These are phyloP conservation scores for Globisporangium uncinulatum DNA, from an alignment of 352 stramenopile genomes.

Conservation along the genomic window DNA sequence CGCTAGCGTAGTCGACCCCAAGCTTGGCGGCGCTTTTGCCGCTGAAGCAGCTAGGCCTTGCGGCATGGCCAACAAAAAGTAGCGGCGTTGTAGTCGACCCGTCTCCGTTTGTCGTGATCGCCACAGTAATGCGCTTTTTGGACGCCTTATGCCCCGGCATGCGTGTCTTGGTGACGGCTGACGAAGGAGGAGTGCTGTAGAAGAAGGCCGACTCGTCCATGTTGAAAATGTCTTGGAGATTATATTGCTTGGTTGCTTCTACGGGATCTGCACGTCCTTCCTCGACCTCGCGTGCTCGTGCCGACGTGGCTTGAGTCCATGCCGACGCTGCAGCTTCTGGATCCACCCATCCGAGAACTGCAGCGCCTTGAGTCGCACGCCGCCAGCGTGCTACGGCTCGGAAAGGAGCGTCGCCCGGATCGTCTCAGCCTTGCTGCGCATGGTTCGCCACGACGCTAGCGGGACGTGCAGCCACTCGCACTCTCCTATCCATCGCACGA, in stretches of 20 bases:
- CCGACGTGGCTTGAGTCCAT: neutral
- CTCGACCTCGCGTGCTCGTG: neutral
- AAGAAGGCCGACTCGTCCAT: neutral
- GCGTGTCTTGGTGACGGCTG: neutral
- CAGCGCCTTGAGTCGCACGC: neutral
- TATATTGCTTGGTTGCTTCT: slow-evolving; percentile 1
- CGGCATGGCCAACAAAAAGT: neutral
- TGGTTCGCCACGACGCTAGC: neutral
- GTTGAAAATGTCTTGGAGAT: neutral
- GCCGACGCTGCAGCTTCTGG: neutral
- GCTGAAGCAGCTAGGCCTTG: neutral
- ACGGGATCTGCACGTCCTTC: neutral
- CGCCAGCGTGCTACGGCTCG: neutral
- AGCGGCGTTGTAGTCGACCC: neutral
- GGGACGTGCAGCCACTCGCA: neutral
- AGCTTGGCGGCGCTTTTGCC: neutral
- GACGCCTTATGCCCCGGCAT: neutral
- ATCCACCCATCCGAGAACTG: neutral
- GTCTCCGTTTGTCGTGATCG: neutral
- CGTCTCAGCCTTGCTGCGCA: neutral
- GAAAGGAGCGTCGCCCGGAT: neutral
- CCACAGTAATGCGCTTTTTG: neutral
- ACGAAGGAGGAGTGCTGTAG: neutral
- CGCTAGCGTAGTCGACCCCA: neutral
- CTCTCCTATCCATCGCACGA: neutral